Evolutionary conservation across 257 asterid genomes (phyloP), one percentile per base, ranked within the genome.

Genomic region (Phtheirospermum japonicum): DNA sequence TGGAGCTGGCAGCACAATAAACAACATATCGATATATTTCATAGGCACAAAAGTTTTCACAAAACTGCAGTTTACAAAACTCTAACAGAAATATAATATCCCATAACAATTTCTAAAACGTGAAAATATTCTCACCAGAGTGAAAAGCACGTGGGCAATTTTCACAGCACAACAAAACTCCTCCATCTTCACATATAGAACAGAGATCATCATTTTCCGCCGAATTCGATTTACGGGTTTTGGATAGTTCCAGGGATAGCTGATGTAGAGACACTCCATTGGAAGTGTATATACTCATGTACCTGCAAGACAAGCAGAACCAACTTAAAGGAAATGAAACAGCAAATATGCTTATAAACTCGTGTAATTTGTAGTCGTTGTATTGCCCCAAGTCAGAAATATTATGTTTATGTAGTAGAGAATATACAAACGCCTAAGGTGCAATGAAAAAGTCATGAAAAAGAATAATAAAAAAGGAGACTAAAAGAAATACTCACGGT

Each of bases 91-190:
- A 61, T 9, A 26, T 42, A 61, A 28, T 17, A 42, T 48, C 32
- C 43, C 30, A 57, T 0, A 37, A 28, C 9, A 30, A 62, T 34
- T 58, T 65, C 39, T 14, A 63, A 9, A 62, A 31, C 4, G 46
- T 32, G 17, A 33, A 19, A 17, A 55, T 54, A 65, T 36, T 66
- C 82, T 72, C 46, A 89, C 97, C 96, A 54, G 59, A 0, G 79
- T 89, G 99, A 70, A 86, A 93, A 74, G 96, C 86, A 74, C 99
- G 83, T 12, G 96, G 96, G 70, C 99, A 93, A 28, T 64, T 77
- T 60, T 87, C 96, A 71, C 97, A 93, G 84, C 96, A 83, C 64
- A 89, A 59, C 61, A 93, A 77, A 66, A 86, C 79, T 53, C 97
- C 99, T 54, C 85, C 94, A 62, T 77, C 86, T 66, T 80, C 72